phyloP scores from a whole-genome alignment of 345 rosid species.

The Ricinus communis region DNA sequence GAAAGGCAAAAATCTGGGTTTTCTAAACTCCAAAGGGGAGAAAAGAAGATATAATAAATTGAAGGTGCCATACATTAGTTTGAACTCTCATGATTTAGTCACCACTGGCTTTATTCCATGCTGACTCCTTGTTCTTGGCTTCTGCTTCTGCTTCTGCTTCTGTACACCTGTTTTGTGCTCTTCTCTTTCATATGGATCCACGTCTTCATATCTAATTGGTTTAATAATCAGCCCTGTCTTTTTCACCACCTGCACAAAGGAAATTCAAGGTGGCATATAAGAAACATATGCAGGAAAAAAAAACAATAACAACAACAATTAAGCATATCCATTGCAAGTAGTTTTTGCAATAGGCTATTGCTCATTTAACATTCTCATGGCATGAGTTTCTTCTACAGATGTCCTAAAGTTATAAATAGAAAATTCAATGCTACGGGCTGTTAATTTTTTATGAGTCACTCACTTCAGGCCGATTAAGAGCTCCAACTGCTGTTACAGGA shows the following conservation, averaged over 20 bases:
- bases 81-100: slow-evolving; percentile 6
- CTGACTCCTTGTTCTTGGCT: not conserved
- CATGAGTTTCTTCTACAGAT: not conserved
- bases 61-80: too few relatives aligned
- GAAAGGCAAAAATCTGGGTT: not conserved
- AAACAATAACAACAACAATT: not conserved
- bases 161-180: slow-evolving; percentile 34
- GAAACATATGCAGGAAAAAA: not conserved
- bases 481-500: slow-evolving; percentile 67
- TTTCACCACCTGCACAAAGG: slow-evolving; percentile 63
- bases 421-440: not conserved
- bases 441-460: slow-evolving; percentile 18
- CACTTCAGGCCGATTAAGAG: slow-evolving; percentile 79
- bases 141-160: slow-evolving; percentile 31
- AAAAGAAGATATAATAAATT: not conserved
- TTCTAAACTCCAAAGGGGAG: not conserved
- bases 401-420: not conserved
- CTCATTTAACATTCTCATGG: not conserved
- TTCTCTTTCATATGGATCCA: slow-evolving; percentile 57
- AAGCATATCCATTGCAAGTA: too few relatives aligned
- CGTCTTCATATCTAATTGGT: slow-evolving; percentile 71
- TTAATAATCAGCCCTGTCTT: slow-evolving; percentile 70
- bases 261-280: not conserved
- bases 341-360: not conserved
- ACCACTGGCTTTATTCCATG: slow-evolving; percentile 15